Evolutionary conservation across 768 basidiomycete species (phyloP).

Genomic region (Hericium rajendrae): DNA sequence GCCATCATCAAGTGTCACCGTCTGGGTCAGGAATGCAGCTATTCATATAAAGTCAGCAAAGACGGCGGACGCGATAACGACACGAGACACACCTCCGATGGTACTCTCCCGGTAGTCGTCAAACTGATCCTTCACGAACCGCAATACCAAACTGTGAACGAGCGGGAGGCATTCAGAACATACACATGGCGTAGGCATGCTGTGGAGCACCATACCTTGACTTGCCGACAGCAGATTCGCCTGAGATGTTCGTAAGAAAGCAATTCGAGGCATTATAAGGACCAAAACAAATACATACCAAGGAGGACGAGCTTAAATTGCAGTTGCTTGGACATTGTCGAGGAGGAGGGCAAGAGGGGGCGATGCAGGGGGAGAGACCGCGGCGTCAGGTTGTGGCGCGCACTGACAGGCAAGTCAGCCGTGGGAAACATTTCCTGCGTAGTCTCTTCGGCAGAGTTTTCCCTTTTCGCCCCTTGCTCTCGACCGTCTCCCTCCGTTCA

Average conservation of each 20-base stretch:
- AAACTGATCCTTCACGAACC: conserved; percentile 95
- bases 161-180: conserved; percentile 21
- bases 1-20: conserved; percentile 81
- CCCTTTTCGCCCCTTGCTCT: background rate
- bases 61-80: conserved; percentile 6
- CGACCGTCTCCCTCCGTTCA: background rate
- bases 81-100: conserved; percentile 58
- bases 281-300: conserved; percentile 38
- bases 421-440: background rate
- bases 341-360: conserved; percentile 20
- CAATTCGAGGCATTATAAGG: background rate
- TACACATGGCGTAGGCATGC: conserved; percentile 8
- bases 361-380: conserved; percentile 14
- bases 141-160: conserved; percentile 67
- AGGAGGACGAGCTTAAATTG: conserved; percentile 96
- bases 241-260: conserved; percentile 30
- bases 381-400: conserved; percentile 8
- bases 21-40: conserved; percentile 99
- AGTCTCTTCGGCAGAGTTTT: background rate
- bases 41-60: conserved; percentile 16
- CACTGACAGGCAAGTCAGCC: conserved; percentile 11
- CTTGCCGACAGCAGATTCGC: conserved; percentile 97
- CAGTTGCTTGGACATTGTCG: conserved; percentile 80
- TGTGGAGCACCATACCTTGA: conserved; percentile 54
- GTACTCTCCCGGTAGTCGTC: conserved; percentile 94